Evolutionary conservation across 306 rosid genomes (phyloP), one percentile per base, ranked within the genome.

Genomic region (Trifolium pratense): DNA sequence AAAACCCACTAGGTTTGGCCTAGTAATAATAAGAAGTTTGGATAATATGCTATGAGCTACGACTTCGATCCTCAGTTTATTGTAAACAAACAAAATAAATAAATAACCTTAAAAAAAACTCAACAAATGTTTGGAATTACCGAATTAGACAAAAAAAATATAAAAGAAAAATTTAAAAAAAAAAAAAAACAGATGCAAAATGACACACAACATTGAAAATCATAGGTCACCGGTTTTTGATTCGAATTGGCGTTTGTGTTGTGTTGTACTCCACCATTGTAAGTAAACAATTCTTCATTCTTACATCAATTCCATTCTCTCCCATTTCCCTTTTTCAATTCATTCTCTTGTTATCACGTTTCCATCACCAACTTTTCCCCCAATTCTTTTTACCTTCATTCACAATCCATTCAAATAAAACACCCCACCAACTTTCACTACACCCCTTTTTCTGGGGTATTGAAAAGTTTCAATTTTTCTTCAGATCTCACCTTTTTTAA

Each of bases 381-480:
- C 32, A 29, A 29, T 29, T 29, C 4, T 29, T 29, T 29, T 29
- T 29, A 29, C 32, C 32, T 29, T 29, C 32, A 29, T 29, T 29
- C 32, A 29, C 32, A 29, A 29, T 29, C 32, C 32, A 29, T 29
- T 29, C 32, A 29, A 29, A 29, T 4, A 29, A 4, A 29, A 26
- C 32, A 29, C 60, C 72, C 70, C 81, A 78, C 82, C 82, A 78
- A 84, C 85, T 81, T 81, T 85, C 76, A 71, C 80, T 73, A 75
- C 64, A 58, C 48, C 46, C 69, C 77, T 56, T 45, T 75, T 71
- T 21, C 58, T 51, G 21, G 34, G 3, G 29, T 20, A 43, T 12
- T 20, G 29, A 66, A 79, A 71, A 66, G 51, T 66, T 66, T 74
- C 21, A n/a, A 21, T 75, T 61, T 71, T 74, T 21, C 12, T 70